Conservation (phyloP, 2,329 filamentous ascomycete genomes). For the Plectosphaerella cucumerina region DNA sequence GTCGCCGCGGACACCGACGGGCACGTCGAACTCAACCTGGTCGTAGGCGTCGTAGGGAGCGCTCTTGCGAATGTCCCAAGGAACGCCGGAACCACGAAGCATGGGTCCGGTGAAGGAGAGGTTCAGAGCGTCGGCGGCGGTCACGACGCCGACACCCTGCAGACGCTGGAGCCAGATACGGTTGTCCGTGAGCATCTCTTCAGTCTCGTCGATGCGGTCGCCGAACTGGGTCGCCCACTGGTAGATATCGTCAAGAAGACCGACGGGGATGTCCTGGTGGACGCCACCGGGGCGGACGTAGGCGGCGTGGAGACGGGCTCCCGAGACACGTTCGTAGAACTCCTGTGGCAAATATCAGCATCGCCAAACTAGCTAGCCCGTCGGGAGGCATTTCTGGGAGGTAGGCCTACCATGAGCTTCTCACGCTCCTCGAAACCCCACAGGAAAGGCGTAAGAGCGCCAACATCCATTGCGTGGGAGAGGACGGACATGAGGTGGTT, state of each 20-base stretch:
- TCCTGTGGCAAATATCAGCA: conserved; percentile 54
- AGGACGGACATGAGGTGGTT: conserved; percentile 98
- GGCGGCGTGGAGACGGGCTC: conserved; percentile 92
- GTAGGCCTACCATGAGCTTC: conserved; percentile 85
- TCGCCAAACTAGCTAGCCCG: too few species aligned
- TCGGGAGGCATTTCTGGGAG: neutral
- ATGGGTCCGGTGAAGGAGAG: conserved; percentile 96
- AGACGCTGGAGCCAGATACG: conserved; percentile 97
- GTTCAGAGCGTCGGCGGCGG: conserved; percentile 91
- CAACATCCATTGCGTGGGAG: conserved; percentile 98
- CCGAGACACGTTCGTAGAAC: conserved; percentile 99
- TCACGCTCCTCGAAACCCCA: conserved; percentile 99
- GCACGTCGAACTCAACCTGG: conserved; percentile 96
- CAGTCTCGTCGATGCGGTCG: conserved; percentile 97
- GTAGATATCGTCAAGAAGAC: conserved; percentile 97
- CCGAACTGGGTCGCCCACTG: conserved; percentile 99
- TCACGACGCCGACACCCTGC: conserved; percentile 85
- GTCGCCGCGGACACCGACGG: conserved; percentile 93
- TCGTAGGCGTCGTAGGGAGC: conserved; percentile 97
- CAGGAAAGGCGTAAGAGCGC: conserved; percentile 94
- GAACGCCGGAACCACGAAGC: conserved; percentile 93
- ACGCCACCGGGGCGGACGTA: conserved; percentile 97
- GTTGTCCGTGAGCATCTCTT: conserved; percentile 98
- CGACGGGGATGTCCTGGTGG: conserved; percentile 88
- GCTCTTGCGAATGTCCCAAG: conserved; percentile 95